Conservation (phyloP, 352 stramenopile genomes). For the Achlya hypogyna region DNA sequence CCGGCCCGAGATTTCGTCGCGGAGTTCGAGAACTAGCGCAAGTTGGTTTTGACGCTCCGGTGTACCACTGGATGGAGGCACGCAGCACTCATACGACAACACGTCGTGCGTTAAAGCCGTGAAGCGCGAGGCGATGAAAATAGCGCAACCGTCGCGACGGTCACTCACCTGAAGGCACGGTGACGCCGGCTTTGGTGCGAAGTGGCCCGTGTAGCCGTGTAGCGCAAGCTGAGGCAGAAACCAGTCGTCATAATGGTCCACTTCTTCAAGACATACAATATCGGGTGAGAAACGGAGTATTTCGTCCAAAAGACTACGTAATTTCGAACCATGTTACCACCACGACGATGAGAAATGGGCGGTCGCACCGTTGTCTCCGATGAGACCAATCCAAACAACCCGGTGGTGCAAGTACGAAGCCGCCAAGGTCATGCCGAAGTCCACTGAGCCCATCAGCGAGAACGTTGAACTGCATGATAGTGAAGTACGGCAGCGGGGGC, state of each 20-base stretch:
- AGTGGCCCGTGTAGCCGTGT: slow-evolving; percentile 19
- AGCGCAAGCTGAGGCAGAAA: neutral
- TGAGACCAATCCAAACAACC: neutral
- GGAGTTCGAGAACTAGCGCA: neutral
- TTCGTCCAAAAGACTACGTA: slow-evolving; percentile 16
- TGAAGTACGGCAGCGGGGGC: neutral
- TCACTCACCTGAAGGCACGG: slow-evolving; percentile 10
- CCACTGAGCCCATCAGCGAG: slow-evolving; percentile 20
- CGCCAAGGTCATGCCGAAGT: neutral
- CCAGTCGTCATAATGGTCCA: slow-evolving; percentile 24
- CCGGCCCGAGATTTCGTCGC: neutral
- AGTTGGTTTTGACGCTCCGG: neutral
- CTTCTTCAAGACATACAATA: slow-evolving; percentile 23
- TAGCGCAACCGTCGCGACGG: slow-evolving; percentile 21
- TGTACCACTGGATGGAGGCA: neutral
- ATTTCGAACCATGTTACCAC: neutral
- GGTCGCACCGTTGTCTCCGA: neutral
- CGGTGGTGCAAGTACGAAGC: neutral
- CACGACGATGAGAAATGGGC: neutral
- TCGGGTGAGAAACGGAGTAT: slow-evolving; percentile 19
- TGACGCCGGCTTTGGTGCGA: slow-evolving; percentile 19
- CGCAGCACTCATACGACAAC: neutral
- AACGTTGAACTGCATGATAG: slow-evolving; percentile 23
- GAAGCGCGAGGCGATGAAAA: slow-evolving; percentile 8
- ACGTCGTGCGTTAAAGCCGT: neutral